phyloP scores from a whole-genome alignment of 495 filamentous ascomycete species.

The Pseudoneurospora amorphoporcata region DNA sequence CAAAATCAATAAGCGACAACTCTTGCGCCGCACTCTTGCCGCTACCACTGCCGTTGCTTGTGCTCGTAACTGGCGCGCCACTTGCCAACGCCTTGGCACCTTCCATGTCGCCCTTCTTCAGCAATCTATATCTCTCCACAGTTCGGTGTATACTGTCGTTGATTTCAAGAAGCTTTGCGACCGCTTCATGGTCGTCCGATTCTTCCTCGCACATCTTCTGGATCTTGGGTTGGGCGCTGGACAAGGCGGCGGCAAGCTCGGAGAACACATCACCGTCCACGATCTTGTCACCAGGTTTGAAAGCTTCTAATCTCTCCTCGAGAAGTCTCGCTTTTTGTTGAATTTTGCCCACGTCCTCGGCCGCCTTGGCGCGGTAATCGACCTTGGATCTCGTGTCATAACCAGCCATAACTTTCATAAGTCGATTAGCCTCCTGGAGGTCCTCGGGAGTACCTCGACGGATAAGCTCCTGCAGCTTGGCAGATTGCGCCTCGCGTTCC shows the following conservation, averaged over 20 bases:
- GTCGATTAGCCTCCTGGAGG: constrained; percentile 85
- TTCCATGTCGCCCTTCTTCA: constrained; percentile 88
- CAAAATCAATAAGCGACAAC: constrained; percentile 87
- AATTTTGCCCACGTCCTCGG: constrained; percentile 86
- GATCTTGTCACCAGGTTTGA: constrained; percentile 72
- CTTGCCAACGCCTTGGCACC: constrained; percentile 75
- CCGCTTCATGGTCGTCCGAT: constrained; percentile 90
- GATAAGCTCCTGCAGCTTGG: constrained; percentile 94
- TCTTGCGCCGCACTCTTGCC: constrained; percentile 71
- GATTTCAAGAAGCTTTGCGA: constrained; percentile 89
- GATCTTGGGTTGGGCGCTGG: constrained; percentile 95
- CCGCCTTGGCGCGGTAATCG: constrained; percentile 94
- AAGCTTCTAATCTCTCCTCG: constrained; percentile 84
- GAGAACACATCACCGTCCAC: constrained; percentile 90
- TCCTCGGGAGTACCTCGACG: constrained; percentile 84
- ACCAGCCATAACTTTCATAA: constrained; percentile 99
- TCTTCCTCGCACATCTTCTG: constrained; percentile 99
- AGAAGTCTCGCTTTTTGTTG: constrained; percentile 86
- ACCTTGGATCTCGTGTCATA: constrained; percentile 92
- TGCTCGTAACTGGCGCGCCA: constrained; percentile 54
- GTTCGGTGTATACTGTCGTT: constrained; percentile 98
- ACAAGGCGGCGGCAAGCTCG: constrained; percentile 84
- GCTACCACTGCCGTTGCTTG: constrained; percentile 48
- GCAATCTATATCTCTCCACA: constrained; percentile 83
- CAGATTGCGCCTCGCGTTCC: constrained; percentile 85